These are phyloP conservation scores for Hyaloscypha bicolor DNA, from an alignment of 495 filamentous ascomycete genomes.

Conservation along the genomic window DNA sequence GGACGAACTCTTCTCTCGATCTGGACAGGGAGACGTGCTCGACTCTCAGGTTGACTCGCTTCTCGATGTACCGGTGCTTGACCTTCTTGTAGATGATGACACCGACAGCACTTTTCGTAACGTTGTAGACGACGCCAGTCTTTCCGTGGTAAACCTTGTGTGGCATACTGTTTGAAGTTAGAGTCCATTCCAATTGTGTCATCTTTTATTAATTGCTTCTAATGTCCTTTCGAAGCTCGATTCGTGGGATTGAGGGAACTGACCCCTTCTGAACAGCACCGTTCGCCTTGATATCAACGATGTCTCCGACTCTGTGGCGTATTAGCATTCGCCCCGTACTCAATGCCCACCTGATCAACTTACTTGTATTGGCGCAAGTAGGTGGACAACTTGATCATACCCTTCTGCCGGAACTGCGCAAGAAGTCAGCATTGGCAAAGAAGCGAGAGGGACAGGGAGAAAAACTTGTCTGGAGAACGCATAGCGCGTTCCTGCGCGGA, in stretches of 20 bases:
- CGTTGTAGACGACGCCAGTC: constrained; percentile 97
- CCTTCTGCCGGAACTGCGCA: constrained; percentile 79
- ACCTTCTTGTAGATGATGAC: constrained; percentile 99
- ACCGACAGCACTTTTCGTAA: constrained; percentile 93
- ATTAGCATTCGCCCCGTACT: constrained; percentile 32
- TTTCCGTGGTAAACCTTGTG: constrained; percentile 99
- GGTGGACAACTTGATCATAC: constrained; percentile 84
- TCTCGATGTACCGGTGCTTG: constrained; percentile 97
- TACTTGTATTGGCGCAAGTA: constrained; percentile 88
- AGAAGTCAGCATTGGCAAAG: not conserved
- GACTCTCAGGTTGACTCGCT: constrained; percentile 97
- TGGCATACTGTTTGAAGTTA: constrained; percentile 73
- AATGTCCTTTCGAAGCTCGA: not conserved
- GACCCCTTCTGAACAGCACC: constrained; percentile 98
- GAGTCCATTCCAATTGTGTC: constrained; percentile 5
- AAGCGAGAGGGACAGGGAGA: not conserved
- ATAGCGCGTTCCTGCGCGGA: constrained; percentile 93
- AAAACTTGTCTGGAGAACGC: constrained; percentile 75
- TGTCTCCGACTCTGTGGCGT: constrained; percentile 80
- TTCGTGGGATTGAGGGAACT: constrained; percentile 35
- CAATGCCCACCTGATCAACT: constrained; percentile 41
- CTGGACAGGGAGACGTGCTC: constrained; percentile 95
- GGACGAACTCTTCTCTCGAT: constrained; percentile 93
- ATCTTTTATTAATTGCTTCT: not conserved
- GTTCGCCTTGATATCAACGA: constrained; percentile 95